Conservation (phyloP, 352 stramenopile species). For the Phytophthora sp. region DNA sequence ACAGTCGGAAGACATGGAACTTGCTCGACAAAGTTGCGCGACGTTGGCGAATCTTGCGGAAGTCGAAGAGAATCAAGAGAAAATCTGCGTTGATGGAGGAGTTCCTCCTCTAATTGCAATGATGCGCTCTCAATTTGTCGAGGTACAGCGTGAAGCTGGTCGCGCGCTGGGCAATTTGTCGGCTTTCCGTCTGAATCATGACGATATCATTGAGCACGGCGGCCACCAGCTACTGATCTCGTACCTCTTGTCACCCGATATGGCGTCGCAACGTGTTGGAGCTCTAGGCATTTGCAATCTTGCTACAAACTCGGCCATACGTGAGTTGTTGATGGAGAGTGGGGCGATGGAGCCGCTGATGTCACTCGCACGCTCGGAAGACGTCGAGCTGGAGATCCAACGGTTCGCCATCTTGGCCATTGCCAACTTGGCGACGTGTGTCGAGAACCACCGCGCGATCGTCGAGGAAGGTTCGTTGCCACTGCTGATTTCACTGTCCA, state of each 20-base stretch:
- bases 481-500: constrained; percentile 95
- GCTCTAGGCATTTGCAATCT: constrained; percentile 96
- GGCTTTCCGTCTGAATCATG: constrained; percentile 88
- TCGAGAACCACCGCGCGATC: constrained; percentile 94
- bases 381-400: constrained; percentile 96
- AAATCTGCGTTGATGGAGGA: constrained; percentile 92
- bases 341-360: constrained; percentile 95
- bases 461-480: constrained; percentile 94
- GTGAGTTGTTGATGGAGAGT: constrained; percentile 92
- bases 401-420: constrained; percentile 93
- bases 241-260: constrained; percentile 95
- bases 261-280: constrained; percentile 92
- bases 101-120: constrained; percentile 92
- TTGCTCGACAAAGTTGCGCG: constrained; percentile 91
- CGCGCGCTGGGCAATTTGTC: constrained; percentile 94
- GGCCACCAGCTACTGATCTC: constrained; percentile 96
- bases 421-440: constrained; percentile 94
- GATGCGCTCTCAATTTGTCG: constrained; percentile 96
- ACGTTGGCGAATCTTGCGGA: constrained; percentile 96
- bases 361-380: constrained; percentile 93
- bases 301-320: constrained; percentile 90
- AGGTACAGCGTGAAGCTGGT: constrained; percentile 92
- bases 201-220: constrained; percentile 91
- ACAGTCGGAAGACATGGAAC: constrained; percentile 93
- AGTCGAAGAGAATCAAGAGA: constrained; percentile 95